Conservation (phyloP, 805 yeast species). For the Saturnispora mendoncae region DNA sequence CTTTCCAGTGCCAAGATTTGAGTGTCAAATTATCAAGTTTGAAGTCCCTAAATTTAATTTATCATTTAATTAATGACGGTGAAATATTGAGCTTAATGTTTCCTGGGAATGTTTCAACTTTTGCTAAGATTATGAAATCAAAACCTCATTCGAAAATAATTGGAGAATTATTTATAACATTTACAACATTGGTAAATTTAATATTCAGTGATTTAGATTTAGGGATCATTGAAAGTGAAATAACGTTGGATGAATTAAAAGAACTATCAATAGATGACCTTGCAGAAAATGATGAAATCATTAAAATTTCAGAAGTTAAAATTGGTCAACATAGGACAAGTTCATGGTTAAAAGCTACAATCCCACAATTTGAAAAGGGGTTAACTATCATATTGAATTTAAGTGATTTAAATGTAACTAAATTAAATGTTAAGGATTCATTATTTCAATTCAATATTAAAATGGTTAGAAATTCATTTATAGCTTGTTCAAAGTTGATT, state of each 20-base stretch:
- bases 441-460: slow-evolving; percentile 26
- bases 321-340: slow-evolving; percentile 32
- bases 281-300: slow-evolving; percentile 6
- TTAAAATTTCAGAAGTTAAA: slow-evolving; percentile 3
- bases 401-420: slow-evolving; percentile 14
- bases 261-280: neutral
- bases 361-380: slow-evolving; percentile 41
- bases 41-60: slow-evolving; percentile 29
- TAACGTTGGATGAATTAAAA: slow-evolving; percentile 15
- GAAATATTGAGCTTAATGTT: slow-evolving; percentile 40
- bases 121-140: slow-evolving; percentile 32
- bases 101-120: slow-evolving; percentile 42
- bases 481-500: slow-evolving; percentile 30
- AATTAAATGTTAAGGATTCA: slow-evolving; percentile 28
- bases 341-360: slow-evolving; percentile 48
- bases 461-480: slow-evolving; percentile 28
- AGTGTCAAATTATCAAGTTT: slow-evolving; percentile 29
- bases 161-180: slow-evolving; percentile 23
- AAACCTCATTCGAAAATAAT: slow-evolving; percentile 32
- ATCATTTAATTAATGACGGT: slow-evolving; percentile 34
- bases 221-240: slow-evolving; percentile 13
- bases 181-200: slow-evolving; percentile 24
- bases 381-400: slow-evolving; percentile 29
- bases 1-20: slow-evolving; percentile 21
- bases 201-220: slow-evolving; percentile 38